Evolutionary conservation across 208 protist genomes (phyloP).

Genomic region (Entamoeba invadens): DNA sequence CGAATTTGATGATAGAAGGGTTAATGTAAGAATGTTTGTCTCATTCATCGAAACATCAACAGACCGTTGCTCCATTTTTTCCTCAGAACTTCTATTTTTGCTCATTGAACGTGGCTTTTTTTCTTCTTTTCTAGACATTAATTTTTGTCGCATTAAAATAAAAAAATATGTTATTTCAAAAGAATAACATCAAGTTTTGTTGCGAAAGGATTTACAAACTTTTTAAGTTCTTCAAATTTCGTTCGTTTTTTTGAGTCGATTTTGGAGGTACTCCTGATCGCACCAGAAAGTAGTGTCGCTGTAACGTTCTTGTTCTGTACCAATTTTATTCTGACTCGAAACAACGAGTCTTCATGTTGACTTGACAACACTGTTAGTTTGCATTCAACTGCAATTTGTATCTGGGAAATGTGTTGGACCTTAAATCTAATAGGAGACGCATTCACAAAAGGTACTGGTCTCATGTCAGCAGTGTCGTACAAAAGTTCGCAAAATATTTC

Average conservation of each 20-base stretch:
- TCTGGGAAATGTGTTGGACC: neutral
- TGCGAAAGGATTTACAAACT: no score
- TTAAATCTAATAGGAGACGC: neutral
- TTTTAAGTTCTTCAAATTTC: no score
- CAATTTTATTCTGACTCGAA: neutral
- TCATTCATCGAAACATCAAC: neutral
- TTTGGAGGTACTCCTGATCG: neutral
- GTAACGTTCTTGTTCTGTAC: neutral
- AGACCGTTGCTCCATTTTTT: no score
- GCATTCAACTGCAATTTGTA: neutral
- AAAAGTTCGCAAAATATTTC: neutral
- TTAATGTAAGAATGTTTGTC: neutral
- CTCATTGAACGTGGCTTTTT: no score
- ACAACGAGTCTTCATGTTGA: neutral
- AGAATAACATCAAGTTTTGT: no score
- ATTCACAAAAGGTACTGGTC: neutral
- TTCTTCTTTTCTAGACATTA: no score
- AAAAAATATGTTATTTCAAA: no score
- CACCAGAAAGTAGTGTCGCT: neutral
- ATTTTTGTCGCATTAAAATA: no score
- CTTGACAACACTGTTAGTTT: neutral
- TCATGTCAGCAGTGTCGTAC: neutral
- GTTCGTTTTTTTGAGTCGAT: neutral
- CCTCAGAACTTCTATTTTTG: no score
- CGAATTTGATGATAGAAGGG: neutral